These are phyloP conservation scores for Talaromyces sp. DNA, from an alignment of 2,329 filamentous ascomycete genomes.

Conservation along the genomic window DNA sequence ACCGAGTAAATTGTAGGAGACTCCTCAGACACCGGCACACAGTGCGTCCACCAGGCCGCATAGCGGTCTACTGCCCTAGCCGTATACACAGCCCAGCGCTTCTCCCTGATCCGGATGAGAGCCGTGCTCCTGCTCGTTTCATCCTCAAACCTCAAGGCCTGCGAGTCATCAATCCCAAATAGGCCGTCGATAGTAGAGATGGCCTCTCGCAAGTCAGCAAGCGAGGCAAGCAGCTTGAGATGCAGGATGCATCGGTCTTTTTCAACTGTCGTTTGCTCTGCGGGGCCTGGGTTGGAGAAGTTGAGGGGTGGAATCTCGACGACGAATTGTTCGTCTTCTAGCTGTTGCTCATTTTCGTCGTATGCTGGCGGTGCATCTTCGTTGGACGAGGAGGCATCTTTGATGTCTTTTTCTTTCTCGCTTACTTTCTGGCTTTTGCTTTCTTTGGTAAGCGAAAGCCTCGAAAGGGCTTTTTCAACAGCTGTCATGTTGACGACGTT, in stretches of 20 bases:
- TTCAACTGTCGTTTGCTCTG: constrained; percentile 27
- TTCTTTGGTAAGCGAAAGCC: neutral
- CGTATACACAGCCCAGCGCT: constrained; percentile 69
- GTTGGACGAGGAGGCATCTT: neutral
- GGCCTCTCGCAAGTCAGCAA: constrained; percentile 64
- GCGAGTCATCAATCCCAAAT: constrained; percentile 58
- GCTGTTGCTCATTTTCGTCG: constrained; percentile 19
- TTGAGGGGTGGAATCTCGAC: constrained; percentile 26
- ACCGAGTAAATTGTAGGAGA: constrained; percentile 22
- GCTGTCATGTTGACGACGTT: neutral
- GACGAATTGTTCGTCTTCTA: neutral
- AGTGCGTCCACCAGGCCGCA: constrained; percentile 58
- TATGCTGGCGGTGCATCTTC: constrained; percentile 26
- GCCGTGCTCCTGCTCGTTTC: constrained; percentile 40
- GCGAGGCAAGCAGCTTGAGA: constrained; percentile 66
- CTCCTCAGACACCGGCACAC: constrained; percentile 21
- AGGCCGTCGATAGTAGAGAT: constrained; percentile 64
- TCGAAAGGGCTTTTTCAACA: neutral
- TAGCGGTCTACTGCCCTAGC: constrained; percentile 66
- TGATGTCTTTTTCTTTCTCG: neutral
- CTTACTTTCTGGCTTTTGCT: neutral
- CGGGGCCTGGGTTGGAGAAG: constrained; percentile 21
- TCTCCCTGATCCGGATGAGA: constrained; percentile 60
- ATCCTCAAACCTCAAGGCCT: constrained; percentile 36
- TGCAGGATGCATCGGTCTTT: constrained; percentile 65